Evolutionary conservation across 139 green algal species (phyloP).

Genomic region (Chlamydomonas schloesseri): DNA sequence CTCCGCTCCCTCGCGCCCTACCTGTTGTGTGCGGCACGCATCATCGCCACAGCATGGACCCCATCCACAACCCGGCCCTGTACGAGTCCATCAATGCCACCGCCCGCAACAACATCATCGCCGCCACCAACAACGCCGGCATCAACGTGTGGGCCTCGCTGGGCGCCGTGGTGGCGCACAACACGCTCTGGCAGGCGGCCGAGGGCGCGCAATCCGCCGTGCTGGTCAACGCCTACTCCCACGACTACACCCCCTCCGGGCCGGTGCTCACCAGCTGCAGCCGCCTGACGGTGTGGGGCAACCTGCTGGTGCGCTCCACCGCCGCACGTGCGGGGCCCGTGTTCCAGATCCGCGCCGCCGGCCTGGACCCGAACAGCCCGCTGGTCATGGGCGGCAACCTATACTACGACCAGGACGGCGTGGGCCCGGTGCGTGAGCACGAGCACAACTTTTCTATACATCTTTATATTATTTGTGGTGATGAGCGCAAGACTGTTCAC

Average conservation of each 20-base stretch:
- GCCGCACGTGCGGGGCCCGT: constrained; percentile 12
- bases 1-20: no score
- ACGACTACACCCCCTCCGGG: constrained; percentile 19
- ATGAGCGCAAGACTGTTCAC: no score
- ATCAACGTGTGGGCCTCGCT: constrained; percentile 15
- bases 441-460: no score
- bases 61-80: constrained; percentile 20
- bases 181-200: constrained; percentile 40
- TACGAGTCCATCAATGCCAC: constrained; percentile 34
- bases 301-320: constrained; percentile 16
- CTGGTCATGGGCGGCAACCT: constrained; percentile 5
- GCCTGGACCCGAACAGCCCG: neutral
- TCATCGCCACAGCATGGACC: constrained; percentile 41
- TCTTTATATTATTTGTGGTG: no score
- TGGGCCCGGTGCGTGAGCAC: no score
- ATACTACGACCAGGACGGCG: constrained; percentile 28
- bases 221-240: constrained; percentile 3
- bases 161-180: constrained; percentile 21
- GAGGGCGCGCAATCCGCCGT: constrained; percentile 19
- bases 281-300: constrained; percentile 12
- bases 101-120: constrained; percentile 44
- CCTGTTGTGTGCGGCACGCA: no score
- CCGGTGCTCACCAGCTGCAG: neutral
- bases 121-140: neutral
- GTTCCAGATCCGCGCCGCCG: constrained; percentile 21